phyloP scores from a whole-genome alignment of 768 basidiomycete species.

The Leccinellum luteum region DNA sequence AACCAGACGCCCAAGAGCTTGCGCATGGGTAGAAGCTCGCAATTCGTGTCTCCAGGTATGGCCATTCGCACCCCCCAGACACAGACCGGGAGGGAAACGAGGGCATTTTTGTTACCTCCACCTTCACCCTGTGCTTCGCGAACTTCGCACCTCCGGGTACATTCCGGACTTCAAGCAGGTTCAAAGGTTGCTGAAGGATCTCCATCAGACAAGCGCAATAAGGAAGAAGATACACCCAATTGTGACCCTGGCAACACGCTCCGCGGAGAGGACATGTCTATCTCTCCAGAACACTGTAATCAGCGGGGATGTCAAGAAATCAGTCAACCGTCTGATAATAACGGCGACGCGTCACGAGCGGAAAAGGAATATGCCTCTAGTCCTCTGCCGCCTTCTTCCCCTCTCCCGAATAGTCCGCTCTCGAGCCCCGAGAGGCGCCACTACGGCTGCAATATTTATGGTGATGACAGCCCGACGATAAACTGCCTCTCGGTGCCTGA shows the following conservation, averaged over 20 bases:
- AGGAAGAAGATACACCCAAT: constrained; percentile 26
- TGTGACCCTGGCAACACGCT: constrained; percentile 39
- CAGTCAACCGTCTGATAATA: constrained; percentile 15
- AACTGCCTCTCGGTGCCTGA: constrained; percentile 7
- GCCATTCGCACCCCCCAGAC: constrained; percentile 12
- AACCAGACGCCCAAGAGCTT: constrained; percentile 10
- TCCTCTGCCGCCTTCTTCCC: constrained; percentile 62
- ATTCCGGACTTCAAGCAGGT: neutral
- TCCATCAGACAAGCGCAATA: neutral
- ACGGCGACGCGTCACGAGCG: constrained; percentile 20
- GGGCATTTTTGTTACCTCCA: constrained; percentile 28
- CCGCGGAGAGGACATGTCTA: constrained; percentile 44
- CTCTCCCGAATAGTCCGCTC: constrained; percentile 53
- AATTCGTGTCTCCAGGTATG: constrained; percentile 13
- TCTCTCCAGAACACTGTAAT: constrained; percentile 20
- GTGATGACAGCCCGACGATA: constrained; percentile 20
- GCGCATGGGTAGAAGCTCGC: neutral
- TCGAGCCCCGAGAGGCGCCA: constrained; percentile 22
- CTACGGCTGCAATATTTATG: neutral
- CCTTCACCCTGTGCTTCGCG: constrained; percentile 21
- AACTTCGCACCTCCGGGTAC: neutral
- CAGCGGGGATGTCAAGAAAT: neutral
- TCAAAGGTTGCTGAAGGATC: neutral
- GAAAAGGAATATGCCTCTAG: constrained; percentile 36
- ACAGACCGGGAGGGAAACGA: constrained; percentile 10